Percentiles rank a stretch among this genome's conserved stretches.
phyloP scores from a whole-genome alignment of 306 rosid species.

The Quillaja saponaria region DNA sequence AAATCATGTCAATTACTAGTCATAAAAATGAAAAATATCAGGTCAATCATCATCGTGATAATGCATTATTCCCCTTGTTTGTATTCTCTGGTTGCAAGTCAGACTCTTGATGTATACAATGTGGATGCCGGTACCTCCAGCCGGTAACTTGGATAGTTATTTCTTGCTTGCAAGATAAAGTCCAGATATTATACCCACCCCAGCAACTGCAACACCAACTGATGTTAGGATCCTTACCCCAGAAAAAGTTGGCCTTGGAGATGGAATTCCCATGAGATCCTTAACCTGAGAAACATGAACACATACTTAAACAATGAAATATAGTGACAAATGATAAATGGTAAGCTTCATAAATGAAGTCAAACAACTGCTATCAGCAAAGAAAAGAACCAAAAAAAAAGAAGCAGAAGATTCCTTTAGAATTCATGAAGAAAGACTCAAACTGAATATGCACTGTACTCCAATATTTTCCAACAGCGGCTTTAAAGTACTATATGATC shows the following conservation, averaged over 20 bases:
- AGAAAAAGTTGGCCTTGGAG: slow-evolving; percentile 42
- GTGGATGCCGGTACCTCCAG: slow-evolving; percentile 8
- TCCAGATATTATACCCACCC: slow-evolving; percentile 75
- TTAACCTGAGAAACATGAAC: slow-evolving; percentile 48
- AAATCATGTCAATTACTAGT: too few relatives aligned
- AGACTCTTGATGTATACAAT: too few relatives aligned
- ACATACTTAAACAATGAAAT: background rate
- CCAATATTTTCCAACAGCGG: slow-evolving; percentile 7
- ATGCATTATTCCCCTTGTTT: too few relatives aligned
- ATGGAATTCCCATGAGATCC: slow-evolving; percentile 71
- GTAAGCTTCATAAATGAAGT: too few relatives aligned
- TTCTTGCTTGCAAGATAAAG: slow-evolving; percentile 69
- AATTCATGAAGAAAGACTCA: background rate
- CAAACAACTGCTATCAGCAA: too few relatives aligned
- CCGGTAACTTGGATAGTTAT: slow-evolving; percentile 21
- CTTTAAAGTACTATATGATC: slow-evolving; percentile 17
- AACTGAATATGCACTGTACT: slow-evolving; percentile 3
- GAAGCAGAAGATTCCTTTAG: background rate
- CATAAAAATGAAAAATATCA: too few relatives aligned
- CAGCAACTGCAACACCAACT: slow-evolving; percentile 62
- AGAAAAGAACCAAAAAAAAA: slow-evolving; percentile 9
- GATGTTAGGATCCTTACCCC: slow-evolving; percentile 47
- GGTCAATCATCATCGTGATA: too few relatives aligned
- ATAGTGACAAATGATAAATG: too few relatives aligned
- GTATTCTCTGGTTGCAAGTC: too few relatives aligned